phyloP scores from a whole-genome alignment of 805 yeast genomes.

The Kodamaea kaohsiungensis region DNA sequence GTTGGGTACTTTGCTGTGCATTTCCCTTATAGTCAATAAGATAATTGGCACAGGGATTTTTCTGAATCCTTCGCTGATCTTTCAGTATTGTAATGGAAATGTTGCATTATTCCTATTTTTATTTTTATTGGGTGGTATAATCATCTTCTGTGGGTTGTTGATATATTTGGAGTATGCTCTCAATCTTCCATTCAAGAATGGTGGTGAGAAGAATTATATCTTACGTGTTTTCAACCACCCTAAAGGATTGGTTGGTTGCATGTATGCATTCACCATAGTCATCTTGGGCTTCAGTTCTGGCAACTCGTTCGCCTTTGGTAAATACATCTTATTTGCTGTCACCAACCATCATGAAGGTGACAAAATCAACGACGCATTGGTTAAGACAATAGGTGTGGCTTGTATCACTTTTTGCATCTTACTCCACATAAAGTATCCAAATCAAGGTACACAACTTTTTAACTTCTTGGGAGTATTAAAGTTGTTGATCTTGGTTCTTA shows the following conservation, averaged over 20 bases:
- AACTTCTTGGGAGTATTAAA: constrained; percentile 57
- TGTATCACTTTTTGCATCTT: constrained; percentile 48
- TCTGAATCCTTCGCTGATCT: constrained; percentile 42
- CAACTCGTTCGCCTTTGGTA: constrained; percentile 65
- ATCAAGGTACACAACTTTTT: constrained; percentile 51
- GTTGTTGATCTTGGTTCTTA: constrained; percentile 48
- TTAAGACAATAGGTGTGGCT: constrained; percentile 50
- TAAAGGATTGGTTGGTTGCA: constrained; percentile 36
- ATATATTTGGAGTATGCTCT: constrained; percentile 43
- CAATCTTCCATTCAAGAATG: constrained; percentile 42
- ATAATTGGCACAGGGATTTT: constrained; percentile 48
- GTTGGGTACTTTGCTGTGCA: constrained; percentile 32
- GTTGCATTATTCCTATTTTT: constrained; percentile 34
- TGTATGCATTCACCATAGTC: constrained; percentile 54
- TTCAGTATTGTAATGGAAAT: constrained; percentile 39
- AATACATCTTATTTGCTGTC: constrained; percentile 48
- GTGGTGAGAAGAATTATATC: constrained; percentile 44
- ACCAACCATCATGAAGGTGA: constrained; percentile 25
- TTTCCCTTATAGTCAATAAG: constrained; percentile 43
- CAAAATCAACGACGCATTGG: constrained; percentile 24
- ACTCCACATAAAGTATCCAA: constrained; percentile 51
- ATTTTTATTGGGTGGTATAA: constrained; percentile 39
- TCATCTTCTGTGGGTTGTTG: constrained; percentile 40
- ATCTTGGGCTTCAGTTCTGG: constrained; percentile 62
- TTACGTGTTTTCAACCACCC: constrained; percentile 35